phyloP scores from a whole-genome alignment of 257 asterid species.

The Nicotiana benthamiana region DNA sequence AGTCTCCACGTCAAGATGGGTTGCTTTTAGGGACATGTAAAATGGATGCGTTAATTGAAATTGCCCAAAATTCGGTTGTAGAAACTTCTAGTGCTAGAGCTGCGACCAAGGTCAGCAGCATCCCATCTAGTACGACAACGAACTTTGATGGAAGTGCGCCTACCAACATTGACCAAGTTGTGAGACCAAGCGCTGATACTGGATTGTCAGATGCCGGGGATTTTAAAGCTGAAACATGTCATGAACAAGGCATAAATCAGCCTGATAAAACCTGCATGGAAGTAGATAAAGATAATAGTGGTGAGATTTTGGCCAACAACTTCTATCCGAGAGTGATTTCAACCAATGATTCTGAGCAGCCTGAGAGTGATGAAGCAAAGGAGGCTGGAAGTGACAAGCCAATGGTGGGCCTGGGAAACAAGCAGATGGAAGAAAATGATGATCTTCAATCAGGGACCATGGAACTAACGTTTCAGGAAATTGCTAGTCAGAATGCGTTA shows the following conservation, averaged over 20 bases:
- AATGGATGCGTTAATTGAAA: constrained; percentile 52
- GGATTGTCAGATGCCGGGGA: constrained; percentile 28
- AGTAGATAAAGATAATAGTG: constrained; percentile 26
- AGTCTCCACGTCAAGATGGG: constrained; percentile 29
- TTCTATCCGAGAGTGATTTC: constrained; percentile 25
- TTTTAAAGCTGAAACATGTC: constrained; percentile 20
- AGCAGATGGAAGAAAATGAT: constrained; percentile 29
- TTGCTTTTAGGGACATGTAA: constrained; percentile 32
- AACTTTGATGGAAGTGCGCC: constrained; percentile 34
- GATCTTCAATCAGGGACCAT: constrained; percentile 28
- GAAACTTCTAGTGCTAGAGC: constrained; percentile 31
- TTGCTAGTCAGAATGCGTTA: constrained; percentile 29
- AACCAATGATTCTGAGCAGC: constrained; percentile 27
- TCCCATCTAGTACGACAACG: constrained; percentile 26
- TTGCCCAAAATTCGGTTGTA: constrained; percentile 35
- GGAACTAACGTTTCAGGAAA: constrained; percentile 40
- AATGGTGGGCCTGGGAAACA: constrained; percentile 21
- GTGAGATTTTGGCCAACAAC: constrained; percentile 20
- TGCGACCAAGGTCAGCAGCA: constrained; percentile 18
- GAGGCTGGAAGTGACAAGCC: constrained; percentile 26
- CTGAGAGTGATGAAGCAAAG: constrained; percentile 25
- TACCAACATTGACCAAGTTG: constrained; percentile 20
- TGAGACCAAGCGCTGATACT: constrained; percentile 28
- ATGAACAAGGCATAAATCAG: constrained; percentile 22
- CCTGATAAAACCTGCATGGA: constrained; percentile 21